These are phyloP conservation scores for Acer yangbiense DNA, from an alignment of 345 rosid genomes.

Conservation along the genomic window DNA sequence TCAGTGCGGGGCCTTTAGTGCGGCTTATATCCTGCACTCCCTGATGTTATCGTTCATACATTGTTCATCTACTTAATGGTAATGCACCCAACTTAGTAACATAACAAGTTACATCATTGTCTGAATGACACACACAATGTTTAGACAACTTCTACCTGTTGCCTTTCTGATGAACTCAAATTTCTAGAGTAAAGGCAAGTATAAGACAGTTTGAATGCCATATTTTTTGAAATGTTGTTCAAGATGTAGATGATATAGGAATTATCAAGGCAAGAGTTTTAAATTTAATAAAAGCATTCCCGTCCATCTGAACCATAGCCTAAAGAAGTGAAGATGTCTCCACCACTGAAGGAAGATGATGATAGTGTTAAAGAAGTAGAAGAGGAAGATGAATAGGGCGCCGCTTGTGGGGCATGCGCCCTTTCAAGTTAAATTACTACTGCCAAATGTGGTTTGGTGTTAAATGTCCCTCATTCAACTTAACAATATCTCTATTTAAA, in stretches of 20 bases:
- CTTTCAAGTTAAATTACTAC: no score
- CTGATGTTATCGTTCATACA: no score
- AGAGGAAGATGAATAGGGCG: constrained; percentile 83
- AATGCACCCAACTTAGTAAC: not conserved
- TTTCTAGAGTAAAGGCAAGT: not conserved
- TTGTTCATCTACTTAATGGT: not conserved
- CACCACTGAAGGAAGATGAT: constrained; percentile 81
- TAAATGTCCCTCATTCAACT: no score
- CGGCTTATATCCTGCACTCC: no score
- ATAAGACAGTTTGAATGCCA: not conserved
- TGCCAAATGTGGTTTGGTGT: no score
- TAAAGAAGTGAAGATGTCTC: constrained; percentile 69
- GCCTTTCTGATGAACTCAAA: not conserved
- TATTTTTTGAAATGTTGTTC: not conserved
- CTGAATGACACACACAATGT: no score
- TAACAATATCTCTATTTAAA: no score
- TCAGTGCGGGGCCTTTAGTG: no score
- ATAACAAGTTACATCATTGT: not conserved
- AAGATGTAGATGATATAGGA: not conserved
- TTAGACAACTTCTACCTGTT: not conserved
- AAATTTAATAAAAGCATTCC: constrained; percentile 41
- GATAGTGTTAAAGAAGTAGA: constrained; percentile 82
- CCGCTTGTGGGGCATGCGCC: constrained; percentile 91
- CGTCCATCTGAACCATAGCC: constrained; percentile 59
- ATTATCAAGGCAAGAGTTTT: not conserved